phyloP scores from a whole-genome alignment of 805 yeast genomes.

The Wickerhamiella dianesei region DNA sequence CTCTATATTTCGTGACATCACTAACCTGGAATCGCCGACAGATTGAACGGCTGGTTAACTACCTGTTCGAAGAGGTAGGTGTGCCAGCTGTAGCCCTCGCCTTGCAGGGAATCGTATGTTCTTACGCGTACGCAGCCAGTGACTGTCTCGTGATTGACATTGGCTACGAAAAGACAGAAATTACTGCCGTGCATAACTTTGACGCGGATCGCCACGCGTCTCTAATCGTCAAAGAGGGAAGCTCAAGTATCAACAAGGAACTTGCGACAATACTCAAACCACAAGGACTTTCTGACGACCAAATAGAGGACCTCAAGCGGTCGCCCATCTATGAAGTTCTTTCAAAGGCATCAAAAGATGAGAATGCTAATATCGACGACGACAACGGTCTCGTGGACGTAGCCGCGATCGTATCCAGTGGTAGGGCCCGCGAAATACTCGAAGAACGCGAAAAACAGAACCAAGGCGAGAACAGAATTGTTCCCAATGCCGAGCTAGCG shows the following conservation, averaged over 20 bases:
- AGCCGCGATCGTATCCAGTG: conserved; percentile 76
- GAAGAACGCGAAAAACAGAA: conserved; percentile 47
- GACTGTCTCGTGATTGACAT: conserved; percentile 68
- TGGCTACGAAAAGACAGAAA: conserved; percentile 61
- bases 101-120: conserved; percentile 53
- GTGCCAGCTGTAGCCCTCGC: conserved; percentile 59
- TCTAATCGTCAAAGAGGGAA: conserved; percentile 43
- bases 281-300: conserved; percentile 33
- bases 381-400: conserved; percentile 76
- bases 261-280: conserved; percentile 43
- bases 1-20: conserved; percentile 48
- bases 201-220: conserved; percentile 46
- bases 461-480: conserved; percentile 26
- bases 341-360: conserved; percentile 25
- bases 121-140: conserved; percentile 52
- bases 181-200: conserved; percentile 68
- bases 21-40: conserved; percentile 55
- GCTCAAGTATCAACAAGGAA: conserved; percentile 43
- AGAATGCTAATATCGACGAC: conserved; percentile 21
- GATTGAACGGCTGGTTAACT: conserved; percentile 58
- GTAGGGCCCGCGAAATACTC: conserved; percentile 54
- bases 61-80: conserved; percentile 58
- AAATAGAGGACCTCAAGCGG: conserved; percentile 60
- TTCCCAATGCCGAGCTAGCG: conserved; percentile 53
- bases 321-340: conserved; percentile 71